Percentiles rank a stretch among this genome's conserved stretches.
Conservation (phyloP, 805 yeast species). For the Candida sakaeoensis region DNA sequence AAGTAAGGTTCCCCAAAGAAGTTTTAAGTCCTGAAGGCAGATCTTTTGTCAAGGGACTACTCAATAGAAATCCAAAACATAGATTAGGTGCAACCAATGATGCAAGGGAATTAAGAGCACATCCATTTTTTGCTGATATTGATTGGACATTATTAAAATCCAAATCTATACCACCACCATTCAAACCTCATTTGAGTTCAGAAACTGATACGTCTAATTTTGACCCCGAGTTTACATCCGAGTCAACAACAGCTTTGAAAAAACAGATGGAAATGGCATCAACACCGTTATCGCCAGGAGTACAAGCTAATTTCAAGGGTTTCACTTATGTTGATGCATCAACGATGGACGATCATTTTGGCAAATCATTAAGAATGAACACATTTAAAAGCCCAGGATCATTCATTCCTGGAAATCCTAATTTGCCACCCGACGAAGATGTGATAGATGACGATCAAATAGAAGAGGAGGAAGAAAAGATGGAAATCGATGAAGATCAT, state of each 20-base stretch:
- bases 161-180: constrained; percentile 92
- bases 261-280: constrained; percentile 60
- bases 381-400: constrained; percentile 55
- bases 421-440: constrained; percentile 78
- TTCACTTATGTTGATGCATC: constrained; percentile 95
- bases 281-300: constrained; percentile 89
- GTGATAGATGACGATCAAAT: constrained; percentile 70
- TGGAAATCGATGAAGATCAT: constrained; percentile 49
- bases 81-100: constrained; percentile 88
- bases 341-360: constrained; percentile 82
- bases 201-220: constrained; percentile 96
- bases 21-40: constrained; percentile 91
- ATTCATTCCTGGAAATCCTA: constrained; percentile 75
- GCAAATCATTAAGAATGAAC: constrained; percentile 36
- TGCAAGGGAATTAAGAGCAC: constrained; percentile 88
- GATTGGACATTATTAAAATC: constrained; percentile 80
- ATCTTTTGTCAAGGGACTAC: constrained; percentile 88
- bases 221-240: constrained; percentile 95
- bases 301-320: constrained; percentile 95
- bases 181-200: constrained; percentile 85
- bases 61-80: constrained; percentile 94
- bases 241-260: constrained; percentile 77
- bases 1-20: constrained; percentile 95
- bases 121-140: constrained; percentile 85
- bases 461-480: constrained; percentile 32